Evolutionary conservation across 2,329 filamentous ascomycete genomes (phyloP).

Genomic region (Sporothrix schenckii): DNA sequence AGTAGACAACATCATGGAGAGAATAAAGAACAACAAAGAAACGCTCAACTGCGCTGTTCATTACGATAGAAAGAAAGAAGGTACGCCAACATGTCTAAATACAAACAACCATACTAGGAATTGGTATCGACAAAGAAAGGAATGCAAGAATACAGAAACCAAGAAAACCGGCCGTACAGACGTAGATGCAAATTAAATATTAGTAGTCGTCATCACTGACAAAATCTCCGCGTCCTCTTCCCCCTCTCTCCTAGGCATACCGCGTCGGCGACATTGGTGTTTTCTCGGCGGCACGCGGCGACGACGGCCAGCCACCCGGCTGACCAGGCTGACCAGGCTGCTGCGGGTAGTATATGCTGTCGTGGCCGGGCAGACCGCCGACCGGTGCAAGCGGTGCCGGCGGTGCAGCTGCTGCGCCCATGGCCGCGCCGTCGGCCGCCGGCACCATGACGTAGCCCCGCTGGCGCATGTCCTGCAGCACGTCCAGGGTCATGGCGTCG

Average conservation of each 20-base stretch:
- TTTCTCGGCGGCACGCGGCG: conserved; percentile 23
- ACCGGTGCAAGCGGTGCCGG: background rate
- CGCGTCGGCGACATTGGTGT: background rate
- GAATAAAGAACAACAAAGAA: background rate
- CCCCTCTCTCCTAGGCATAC: background rate
- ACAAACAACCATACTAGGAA: background rate
- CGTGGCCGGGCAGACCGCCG: conserved; percentile 2
- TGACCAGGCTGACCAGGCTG: background rate
- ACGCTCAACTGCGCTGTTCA: background rate
- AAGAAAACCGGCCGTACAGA: conserved; percentile 14
- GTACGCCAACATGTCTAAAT: background rate
- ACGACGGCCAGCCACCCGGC: background rate
- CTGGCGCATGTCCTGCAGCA: conserved; percentile 32
- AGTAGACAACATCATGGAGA: background rate
- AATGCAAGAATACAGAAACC: background rate
- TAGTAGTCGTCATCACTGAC: background rate
- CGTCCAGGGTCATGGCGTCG: conserved; percentile 2
- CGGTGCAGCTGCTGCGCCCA: background rate
- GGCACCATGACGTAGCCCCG: conserved; percentile 33
- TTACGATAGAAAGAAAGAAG: background rate
- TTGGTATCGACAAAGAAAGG: background rate
- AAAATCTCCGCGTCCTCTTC: no score
- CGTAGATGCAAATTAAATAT: conserved; percentile 9
- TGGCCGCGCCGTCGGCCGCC: conserved; percentile 1
- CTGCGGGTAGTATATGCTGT: conserved; percentile 21